Conservation (phyloP, 2,329 filamentous ascomycete genomes). For the Dryadomyces quercivorus region DNA sequence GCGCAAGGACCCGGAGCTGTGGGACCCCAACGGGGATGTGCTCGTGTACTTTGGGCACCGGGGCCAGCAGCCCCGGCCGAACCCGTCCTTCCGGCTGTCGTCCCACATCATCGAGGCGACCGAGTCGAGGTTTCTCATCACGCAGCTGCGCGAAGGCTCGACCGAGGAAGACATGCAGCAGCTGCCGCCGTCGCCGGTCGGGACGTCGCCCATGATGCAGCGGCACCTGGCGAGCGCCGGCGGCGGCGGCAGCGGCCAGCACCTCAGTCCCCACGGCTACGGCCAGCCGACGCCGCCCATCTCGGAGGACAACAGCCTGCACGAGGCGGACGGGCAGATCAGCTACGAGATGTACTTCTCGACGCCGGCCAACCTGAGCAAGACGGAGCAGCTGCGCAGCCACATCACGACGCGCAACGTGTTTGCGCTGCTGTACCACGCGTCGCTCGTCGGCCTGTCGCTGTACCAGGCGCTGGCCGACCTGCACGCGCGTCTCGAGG, state of each 20-base stretch:
- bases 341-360: slow-evolving; percentile 54
- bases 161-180: slow-evolving; percentile 32
- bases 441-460: slow-evolving; percentile 52
- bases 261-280: slow-evolving; percentile 12
- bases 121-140: slow-evolving; percentile 40
- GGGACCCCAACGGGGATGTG: slow-evolving; percentile 49
- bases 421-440: slow-evolving; percentile 51
- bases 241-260: slow-evolving; percentile 8
- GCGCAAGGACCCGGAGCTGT: slow-evolving; percentile 46
- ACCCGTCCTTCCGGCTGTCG: slow-evolving; percentile 43
- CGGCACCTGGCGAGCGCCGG: slow-evolving; percentile 13
- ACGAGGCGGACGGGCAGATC: slow-evolving; percentile 39
- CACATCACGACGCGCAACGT: slow-evolving; percentile 58
- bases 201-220: slow-evolving; percentile 27
- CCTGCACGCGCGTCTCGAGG: slow-evolving; percentile 46
- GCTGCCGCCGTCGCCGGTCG: slow-evolving; percentile 30
- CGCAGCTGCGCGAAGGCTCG: slow-evolving; percentile 38
- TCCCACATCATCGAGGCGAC: slow-evolving; percentile 47
- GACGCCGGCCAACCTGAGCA: slow-evolving; percentile 35
- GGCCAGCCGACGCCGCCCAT: slow-evolving; percentile 31
- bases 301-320: slow-evolving; percentile 29
- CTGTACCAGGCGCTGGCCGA: slow-evolving; percentile 51
- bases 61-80: slow-evolving; percentile 29
- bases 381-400: slow-evolving; percentile 37
- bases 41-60: slow-evolving; percentile 41